Percentiles rank a stretch among this genome's conserved stretches.
phyloP scores from a whole-genome alignment of 805 yeast species.

The Pichia californica region DNA sequence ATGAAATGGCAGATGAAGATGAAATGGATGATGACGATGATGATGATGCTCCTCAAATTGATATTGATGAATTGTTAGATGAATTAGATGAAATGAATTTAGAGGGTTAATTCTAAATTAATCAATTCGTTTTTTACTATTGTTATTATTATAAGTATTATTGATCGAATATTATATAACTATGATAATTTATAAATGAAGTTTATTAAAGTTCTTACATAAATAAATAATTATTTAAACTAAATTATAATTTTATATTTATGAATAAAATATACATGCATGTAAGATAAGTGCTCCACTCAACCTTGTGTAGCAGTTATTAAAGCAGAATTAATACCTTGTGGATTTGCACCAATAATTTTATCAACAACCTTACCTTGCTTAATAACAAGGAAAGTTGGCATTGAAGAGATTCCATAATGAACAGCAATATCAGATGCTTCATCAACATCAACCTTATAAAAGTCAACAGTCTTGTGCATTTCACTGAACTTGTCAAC shows the following conservation, averaged over 20 bases:
- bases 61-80: conserved; percentile 86
- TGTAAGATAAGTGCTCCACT: neutral
- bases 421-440: conserved; percentile 47
- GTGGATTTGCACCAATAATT: conserved; percentile 60
- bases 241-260: too few relatives aligned
- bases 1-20: conserved; percentile 32
- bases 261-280: neutral
- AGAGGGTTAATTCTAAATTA: conserved; percentile 43
- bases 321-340: conserved; percentile 25
- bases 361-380: conserved; percentile 51
- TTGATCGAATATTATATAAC: too few relatives aligned
- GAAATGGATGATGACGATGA: conserved; percentile 49
- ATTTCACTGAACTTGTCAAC: conserved; percentile 38
- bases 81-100: conserved; percentile 92
- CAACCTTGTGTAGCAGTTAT: conserved; percentile 1
- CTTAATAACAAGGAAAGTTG: conserved; percentile 60
- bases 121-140: too few relatives aligned
- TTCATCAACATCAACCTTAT: conserved; percentile 66
- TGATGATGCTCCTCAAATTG: conserved; percentile 82
- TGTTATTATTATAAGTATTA: too few relatives aligned
- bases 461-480: conserved; percentile 48
- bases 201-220: too few relatives aligned
- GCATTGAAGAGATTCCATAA: conserved; percentile 67
- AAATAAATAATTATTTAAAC: too few relatives aligned
- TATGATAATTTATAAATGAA: too few relatives aligned